These are phyloP conservation scores for Curvularia hawaiiensis DNA, from an alignment of 2,329 filamentous ascomycete genomes.

Conservation along the genomic window DNA sequence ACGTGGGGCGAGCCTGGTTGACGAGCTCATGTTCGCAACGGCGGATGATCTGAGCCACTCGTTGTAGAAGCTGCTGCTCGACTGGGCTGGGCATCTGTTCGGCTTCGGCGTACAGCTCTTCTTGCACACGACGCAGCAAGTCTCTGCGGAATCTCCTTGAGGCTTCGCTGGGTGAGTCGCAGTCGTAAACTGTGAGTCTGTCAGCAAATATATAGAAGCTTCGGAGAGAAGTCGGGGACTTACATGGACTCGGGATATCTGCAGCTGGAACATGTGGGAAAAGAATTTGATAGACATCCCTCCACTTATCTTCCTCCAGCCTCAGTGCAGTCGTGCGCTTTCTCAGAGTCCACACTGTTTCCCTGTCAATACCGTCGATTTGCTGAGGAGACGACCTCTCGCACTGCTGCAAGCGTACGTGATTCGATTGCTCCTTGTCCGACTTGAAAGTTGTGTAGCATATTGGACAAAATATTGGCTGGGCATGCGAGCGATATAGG, in stretches of 20 bases:
- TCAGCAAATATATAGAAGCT: slow-evolving; percentile 2
- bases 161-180: slow-evolving; percentile 32
- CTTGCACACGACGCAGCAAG: slow-evolving; percentile 41
- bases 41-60: slow-evolving; percentile 36
- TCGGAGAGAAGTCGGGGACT: slow-evolving; percentile 4
- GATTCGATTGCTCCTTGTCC: slow-evolving; percentile 39
- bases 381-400: slow-evolving; percentile 25
- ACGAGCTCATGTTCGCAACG: slow-evolving; percentile 35
- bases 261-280: slow-evolving; percentile 41
- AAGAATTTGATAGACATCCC: slow-evolving; percentile 45
- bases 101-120: slow-evolving; percentile 36
- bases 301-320: slow-evolving; percentile 49
- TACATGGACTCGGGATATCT: slow-evolving; percentile 46
- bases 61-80: slow-evolving; percentile 35
- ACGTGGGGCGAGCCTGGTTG: slow-evolving; percentile 11
- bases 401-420: slow-evolving; percentile 39
- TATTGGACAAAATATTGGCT: slow-evolving; percentile 46
- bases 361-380: slow-evolving; percentile 48
- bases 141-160: slow-evolving; percentile 41
- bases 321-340: slow-evolving; percentile 40
- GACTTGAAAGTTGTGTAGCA: slow-evolving; percentile 47
- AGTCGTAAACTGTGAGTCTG: slow-evolving; percentile 40
- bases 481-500: slow-evolving; percentile 48
- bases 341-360: slow-evolving; percentile 44
- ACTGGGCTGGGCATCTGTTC: slow-evolving; percentile 25